Evolutionary conservation across 108 stramenopile genomes (phyloP).

Genomic region (Cyclotella kingstonii): DNA sequence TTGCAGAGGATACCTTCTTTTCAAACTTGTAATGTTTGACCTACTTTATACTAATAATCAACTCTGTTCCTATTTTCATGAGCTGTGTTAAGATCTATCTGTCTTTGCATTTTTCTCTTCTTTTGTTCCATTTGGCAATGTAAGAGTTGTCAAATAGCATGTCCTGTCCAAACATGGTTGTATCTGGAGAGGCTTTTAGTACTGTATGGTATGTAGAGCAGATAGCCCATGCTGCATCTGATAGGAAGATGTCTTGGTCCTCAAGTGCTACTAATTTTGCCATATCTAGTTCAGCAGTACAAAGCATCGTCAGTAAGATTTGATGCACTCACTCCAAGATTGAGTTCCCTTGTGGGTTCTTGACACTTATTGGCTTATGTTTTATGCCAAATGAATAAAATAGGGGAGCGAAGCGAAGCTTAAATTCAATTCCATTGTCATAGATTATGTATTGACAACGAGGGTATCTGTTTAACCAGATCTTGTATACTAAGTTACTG

Average conservation of each 20-base stretch:
- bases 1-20: background rate
- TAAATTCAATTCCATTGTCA: too few species aligned
- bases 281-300: slow-evolving; percentile 6
- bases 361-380: too few species aligned
- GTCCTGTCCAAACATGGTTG: background rate
- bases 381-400: slow-evolving; percentile 18
- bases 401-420: slow-evolving; percentile 36
- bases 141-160: background rate
- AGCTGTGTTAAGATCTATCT: background rate
- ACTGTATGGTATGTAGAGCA: background rate
- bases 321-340: too few species aligned
- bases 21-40: background rate
- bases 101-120: background rate
- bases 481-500: too few species aligned
- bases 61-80: background rate
- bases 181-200: background rate
- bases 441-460: too few species aligned
- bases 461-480: too few species aligned
- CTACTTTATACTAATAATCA: background rate
- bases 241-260: too few species aligned
- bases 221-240: background rate
- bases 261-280: too few species aligned
- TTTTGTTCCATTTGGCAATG: slow-evolving; percentile 9
- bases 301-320: slow-evolving; percentile 13
- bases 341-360: too few species aligned